phyloP scores from a whole-genome alignment of 805 yeast species.

The Phaffomyces antillensis region DNA sequence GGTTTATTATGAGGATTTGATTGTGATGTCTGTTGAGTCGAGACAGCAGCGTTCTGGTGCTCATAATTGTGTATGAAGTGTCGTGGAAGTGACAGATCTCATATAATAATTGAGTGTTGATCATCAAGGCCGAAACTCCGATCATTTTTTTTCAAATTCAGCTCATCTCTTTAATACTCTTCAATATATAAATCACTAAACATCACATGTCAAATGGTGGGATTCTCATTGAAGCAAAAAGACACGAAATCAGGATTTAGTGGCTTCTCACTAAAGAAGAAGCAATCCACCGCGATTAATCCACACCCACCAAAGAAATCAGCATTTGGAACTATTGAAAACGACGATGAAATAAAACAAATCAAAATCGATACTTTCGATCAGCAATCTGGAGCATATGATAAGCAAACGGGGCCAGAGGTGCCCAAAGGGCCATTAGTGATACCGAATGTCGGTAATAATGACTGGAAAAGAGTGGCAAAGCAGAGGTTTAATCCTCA shows the following conservation, averaged over 20 bases:
- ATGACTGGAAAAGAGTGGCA: slow-evolving; percentile 13
- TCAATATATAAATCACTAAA: too few relatives aligned
- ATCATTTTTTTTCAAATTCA: neutral
- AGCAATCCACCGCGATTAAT: neutral
- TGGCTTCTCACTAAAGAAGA: slow-evolving; percentile 25
- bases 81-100: too few relatives aligned
- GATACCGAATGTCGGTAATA: slow-evolving; percentile 16
- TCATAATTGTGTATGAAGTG: too few relatives aligned
- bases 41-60: too few relatives aligned
- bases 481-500: slow-evolving; percentile 11
- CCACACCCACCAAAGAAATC: slow-evolving; percentile 1
- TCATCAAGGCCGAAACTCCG: neutral
- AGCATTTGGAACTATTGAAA: slow-evolving; percentile 13
- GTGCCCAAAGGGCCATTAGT: slow-evolving; percentile 11
- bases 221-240: slow-evolving; percentile 32
- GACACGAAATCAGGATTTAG: slow-evolving; percentile 7
- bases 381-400: slow-evolving; percentile 16
- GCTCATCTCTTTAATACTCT: too few relatives aligned
- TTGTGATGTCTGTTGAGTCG: too few relatives aligned
- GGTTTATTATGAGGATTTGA: too few relatives aligned
- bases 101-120: too few relatives aligned
- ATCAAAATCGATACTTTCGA: slow-evolving; percentile 20
- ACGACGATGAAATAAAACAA: slow-evolving; percentile 16
- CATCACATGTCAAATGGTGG: slow-evolving; percentile 22
- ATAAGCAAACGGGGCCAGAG: slow-evolving; percentile 10